A percentile compares a stretch with the other conserved stretches of the same genome.
These are phyloP conservation scores for Aspergillus tanneri DNA, from an alignment of 2,329 filamentous ascomycete species.

Conservation along the genomic window DNA sequence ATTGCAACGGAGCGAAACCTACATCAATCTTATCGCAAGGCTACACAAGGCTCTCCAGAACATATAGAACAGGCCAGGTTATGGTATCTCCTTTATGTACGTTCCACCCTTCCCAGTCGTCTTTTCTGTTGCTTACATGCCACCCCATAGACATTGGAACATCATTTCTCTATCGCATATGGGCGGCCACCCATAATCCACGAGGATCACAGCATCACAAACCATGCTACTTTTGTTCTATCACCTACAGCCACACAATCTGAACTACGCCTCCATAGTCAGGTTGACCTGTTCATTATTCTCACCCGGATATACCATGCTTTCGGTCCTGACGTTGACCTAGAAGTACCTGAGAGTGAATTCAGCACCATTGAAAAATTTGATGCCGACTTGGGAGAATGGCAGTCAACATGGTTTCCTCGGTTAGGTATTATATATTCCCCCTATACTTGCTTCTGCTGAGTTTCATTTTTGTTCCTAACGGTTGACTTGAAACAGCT, in stretches of 20 bases:
- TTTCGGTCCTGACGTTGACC: constrained; percentile 45
- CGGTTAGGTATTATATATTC: constrained; percentile 31
- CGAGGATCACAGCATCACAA: constrained; percentile 39
- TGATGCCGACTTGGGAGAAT: constrained; percentile 41
- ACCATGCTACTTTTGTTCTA: constrained; percentile 36
- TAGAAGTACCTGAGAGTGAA: constrained; percentile 42
- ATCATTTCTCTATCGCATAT: constrained; percentile 48
- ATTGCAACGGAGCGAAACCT: constrained; percentile 46
- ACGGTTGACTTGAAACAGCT: constrained; percentile 30
- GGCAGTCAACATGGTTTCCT: constrained; percentile 38
- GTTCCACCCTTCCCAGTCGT: constrained; percentile 8
- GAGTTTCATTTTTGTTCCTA: background rate
- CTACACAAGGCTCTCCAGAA: constrained; percentile 38
- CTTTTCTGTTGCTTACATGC: constrained; percentile 14
- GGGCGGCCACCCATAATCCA: constrained; percentile 47
- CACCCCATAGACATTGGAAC: constrained; percentile 36
- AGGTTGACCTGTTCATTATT: constrained; percentile 46
- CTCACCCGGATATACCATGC: constrained; percentile 47
- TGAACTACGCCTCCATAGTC: constrained; percentile 41
- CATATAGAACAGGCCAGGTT: constrained; percentile 39
- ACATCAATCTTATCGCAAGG: constrained; percentile 45
- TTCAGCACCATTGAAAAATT: constrained; percentile 43
- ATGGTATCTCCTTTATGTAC: constrained; percentile 46
- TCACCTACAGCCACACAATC: constrained; percentile 33
- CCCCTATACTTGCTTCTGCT: background rate